Percentiles rank a stretch among this genome's conserved stretches.
Evolutionary conservation across 176 grass and related monocot genomes (phyloP).

Genomic region (Triticum aestivum): DNA sequence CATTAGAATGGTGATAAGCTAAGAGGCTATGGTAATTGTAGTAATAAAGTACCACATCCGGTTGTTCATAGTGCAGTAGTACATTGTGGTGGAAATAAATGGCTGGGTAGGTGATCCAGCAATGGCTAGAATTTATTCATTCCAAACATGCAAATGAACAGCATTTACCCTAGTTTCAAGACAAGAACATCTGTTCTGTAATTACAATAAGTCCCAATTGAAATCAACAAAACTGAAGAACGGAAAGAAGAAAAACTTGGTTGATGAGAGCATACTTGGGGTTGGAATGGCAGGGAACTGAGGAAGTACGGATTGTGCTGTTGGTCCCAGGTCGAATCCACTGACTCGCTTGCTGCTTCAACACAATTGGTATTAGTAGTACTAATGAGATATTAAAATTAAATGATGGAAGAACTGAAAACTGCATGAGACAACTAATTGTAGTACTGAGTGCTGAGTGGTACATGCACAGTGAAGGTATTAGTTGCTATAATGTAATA

Average conservation of each 20-base stretch:
- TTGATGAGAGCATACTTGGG: slow-evolving; percentile 53
- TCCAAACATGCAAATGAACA: slow-evolving; percentile 24
- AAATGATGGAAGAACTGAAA: slow-evolving; percentile 30
- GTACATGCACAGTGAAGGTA: neutral
- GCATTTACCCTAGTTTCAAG: slow-evolving; percentile 5
- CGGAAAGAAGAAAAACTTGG: slow-evolving; percentile 8
- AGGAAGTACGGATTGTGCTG: slow-evolving; percentile 54
- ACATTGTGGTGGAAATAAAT: neutral
- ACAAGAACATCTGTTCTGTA: neutral
- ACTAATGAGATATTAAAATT: neutral
- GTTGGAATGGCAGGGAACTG: slow-evolving; percentile 42
- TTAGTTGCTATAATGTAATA: neutral
- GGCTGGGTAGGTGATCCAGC: neutral
- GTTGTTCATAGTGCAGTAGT: slow-evolving; percentile 11
- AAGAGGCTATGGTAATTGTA: neutral
- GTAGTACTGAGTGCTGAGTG: neutral
- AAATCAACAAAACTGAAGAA: slow-evolving; percentile 32
- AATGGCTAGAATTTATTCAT: slow-evolving; percentile 16
- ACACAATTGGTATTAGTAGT: slow-evolving; percentile 11
- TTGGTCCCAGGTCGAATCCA: slow-evolving; percentile 89
- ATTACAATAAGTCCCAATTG: slow-evolving; percentile 10
- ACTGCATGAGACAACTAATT: neutral
- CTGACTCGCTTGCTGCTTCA: slow-evolving; percentile 84
- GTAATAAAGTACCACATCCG: neutral
- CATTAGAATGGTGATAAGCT: neutral